Evolutionary conservation across 768 basidiomycete species (phyloP).

Genomic region (Tricholoma sp.): DNA sequence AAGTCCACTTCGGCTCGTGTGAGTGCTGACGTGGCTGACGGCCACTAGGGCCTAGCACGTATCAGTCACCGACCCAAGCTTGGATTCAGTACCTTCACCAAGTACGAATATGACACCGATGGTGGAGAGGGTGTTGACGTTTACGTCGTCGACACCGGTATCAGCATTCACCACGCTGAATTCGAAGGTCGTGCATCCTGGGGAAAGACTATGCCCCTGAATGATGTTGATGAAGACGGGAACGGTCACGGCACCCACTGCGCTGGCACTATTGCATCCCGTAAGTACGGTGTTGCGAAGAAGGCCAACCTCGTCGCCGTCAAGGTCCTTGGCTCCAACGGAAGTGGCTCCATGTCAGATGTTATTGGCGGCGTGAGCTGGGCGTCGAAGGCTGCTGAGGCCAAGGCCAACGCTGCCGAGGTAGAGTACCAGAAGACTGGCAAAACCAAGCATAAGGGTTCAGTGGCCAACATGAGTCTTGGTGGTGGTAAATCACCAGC

Average conservation of each 20-base stretch:
- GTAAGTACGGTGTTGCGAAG: conserved; percentile 95
- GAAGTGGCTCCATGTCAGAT: conserved; percentile 92
- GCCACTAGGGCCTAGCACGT: conserved; percentile 82
- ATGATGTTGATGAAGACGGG: conserved; percentile 83
- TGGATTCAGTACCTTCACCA: conserved; percentile 74
- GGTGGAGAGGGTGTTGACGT: conserved; percentile 96
- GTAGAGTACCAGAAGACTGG: conserved; percentile 69
- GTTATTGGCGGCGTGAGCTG: conserved; percentile 86
- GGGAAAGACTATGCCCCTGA: conserved; percentile 87
- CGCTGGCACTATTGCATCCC: conserved; percentile 93
- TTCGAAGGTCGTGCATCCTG: conserved; percentile 88
- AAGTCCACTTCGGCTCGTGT: not conserved
- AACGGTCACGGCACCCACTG: conserved; percentile 97
- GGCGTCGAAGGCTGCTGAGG: conserved; percentile 52
- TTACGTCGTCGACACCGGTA: conserved; percentile 84
- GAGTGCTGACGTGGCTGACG: conserved; percentile 10
- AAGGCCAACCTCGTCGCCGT: conserved; percentile 84
- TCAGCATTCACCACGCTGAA: conserved; percentile 80
- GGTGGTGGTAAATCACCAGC: conserved; percentile 90
- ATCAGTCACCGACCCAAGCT: conserved; percentile 83
- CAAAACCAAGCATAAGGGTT: conserved; percentile 84
- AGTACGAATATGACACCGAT: conserved; percentile 63
- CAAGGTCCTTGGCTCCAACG: conserved; percentile 92
- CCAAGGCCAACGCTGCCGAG: conserved; percentile 55
- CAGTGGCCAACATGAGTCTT: conserved; percentile 95